Evolutionary conservation across 441 rosid genomes (phyloP).

Genomic region (Corymbia citriodora): DNA sequence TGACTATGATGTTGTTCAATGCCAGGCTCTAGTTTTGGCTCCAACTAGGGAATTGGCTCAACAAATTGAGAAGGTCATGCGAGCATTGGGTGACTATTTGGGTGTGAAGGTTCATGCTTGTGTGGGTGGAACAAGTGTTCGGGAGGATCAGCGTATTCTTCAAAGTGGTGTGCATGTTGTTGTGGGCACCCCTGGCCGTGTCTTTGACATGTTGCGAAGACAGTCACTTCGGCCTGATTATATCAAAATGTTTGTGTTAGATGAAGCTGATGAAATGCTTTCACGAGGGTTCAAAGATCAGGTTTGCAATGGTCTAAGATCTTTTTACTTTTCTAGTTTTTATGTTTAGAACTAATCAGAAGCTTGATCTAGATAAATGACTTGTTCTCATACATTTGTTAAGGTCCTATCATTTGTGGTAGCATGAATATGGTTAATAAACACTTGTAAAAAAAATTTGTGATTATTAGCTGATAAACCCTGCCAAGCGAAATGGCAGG

Average conservation of each 20-base stretch:
- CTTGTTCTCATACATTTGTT: not conserved
- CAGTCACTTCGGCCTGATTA: slow-evolving; percentile 68
- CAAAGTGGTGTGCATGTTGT: slow-evolving; percentile 79
- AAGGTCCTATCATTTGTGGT: not conserved
- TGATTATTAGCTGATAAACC: not conserved
- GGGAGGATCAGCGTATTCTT: slow-evolving; percentile 75
- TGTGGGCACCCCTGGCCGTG: slow-evolving; percentile 90
- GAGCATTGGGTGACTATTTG: slow-evolving; percentile 84
- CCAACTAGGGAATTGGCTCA: slow-evolving; percentile 83
- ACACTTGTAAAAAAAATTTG: not conserved
- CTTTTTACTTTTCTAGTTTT: not conserved
- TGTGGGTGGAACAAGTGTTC: slow-evolving; percentile 81
- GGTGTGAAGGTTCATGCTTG: slow-evolving; percentile 87
- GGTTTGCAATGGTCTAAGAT: slow-evolving; percentile 22
- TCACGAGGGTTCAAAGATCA: slow-evolving; percentile 84
- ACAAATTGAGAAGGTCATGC: slow-evolving; percentile 89
- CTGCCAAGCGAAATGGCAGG: not conserved
- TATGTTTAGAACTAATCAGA: not conserved
- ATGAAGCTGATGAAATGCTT: slow-evolving; percentile 87
- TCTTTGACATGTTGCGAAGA: slow-evolving; percentile 74
- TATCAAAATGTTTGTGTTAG: slow-evolving; percentile 77
- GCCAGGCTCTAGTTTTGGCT: slow-evolving; percentile 76
- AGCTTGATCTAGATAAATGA: not conserved
- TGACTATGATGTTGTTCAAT: slow-evolving; percentile 52
- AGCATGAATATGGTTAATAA: not conserved